phyloP scores from a whole-genome alignment of 2,329 filamentous ascomycete genomes.

The Fusarium avenaceum region DNA sequence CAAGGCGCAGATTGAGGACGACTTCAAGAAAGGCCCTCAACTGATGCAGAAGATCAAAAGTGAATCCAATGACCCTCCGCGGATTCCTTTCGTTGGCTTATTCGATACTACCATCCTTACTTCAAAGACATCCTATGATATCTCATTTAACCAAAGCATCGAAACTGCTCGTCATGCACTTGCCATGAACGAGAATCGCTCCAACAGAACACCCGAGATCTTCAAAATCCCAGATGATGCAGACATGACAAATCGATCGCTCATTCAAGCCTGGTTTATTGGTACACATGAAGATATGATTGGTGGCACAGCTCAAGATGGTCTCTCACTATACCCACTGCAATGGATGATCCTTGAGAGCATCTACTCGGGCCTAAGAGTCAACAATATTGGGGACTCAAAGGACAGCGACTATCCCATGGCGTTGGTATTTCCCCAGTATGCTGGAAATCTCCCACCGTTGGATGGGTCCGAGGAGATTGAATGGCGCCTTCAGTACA shows the following conservation, averaged over 20 bases:
- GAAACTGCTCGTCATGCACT: constrained; percentile 42
- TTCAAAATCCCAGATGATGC: constrained; percentile 19
- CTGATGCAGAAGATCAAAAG: constrained; percentile 32
- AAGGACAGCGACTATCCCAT: constrained; percentile 21
- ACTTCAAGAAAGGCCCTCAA: constrained; percentile 33
- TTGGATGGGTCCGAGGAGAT: constrained; percentile 46
- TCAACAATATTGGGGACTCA: constrained; percentile 16
- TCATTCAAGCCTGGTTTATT: constrained; percentile 46
- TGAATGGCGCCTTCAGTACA: constrained; percentile 42
- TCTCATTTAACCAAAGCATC: constrained; percentile 37
- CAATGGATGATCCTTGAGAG: constrained; percentile 48
- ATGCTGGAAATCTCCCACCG: constrained; percentile 39
- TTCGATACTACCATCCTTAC: constrained; percentile 37
- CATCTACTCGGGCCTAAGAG: constrained; percentile 28
- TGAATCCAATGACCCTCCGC: constrained; percentile 20
- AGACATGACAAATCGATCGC: constrained; percentile 27
- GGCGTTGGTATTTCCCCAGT: constrained; percentile 44
- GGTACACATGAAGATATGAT: constrained; percentile 44
- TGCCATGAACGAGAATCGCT: constrained; percentile 42
- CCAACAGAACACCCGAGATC: constrained; percentile 16
- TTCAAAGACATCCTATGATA: constrained; percentile 33
- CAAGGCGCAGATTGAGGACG: constrained; percentile 44
- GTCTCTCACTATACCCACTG: constrained; percentile 41
- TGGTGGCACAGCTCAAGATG: constrained; percentile 41
- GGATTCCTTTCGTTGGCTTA: constrained; percentile 45